Evolutionary conservation across 2,329 filamentous ascomycete genomes (phyloP).

Genomic region (Bisporella sp.): DNA sequence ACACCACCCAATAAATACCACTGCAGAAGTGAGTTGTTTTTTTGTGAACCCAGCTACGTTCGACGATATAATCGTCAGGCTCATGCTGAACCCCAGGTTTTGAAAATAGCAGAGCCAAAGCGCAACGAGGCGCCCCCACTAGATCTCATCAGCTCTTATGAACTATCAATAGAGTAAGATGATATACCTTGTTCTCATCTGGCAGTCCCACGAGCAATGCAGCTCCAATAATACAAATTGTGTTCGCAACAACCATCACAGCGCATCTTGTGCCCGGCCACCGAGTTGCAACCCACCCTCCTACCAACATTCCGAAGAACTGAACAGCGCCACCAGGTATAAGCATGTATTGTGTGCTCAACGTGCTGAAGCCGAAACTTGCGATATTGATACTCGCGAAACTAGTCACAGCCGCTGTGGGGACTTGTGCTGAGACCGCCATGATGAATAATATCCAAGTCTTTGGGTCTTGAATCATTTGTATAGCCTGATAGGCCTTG

Average conservation of each 20-base stretch:
- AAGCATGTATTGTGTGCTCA: slow-evolving; percentile 49
- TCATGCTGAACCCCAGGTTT: slow-evolving; percentile 45
- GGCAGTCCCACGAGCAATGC: slow-evolving; percentile 45
- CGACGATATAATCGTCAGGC: slow-evolving; percentile 43
- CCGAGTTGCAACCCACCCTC: slow-evolving; percentile 44
- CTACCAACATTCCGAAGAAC: slow-evolving; percentile 43
- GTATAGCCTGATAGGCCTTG: slow-evolving; percentile 37
- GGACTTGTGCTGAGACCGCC: slow-evolving; percentile 44
- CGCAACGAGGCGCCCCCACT: slow-evolving; percentile 50
- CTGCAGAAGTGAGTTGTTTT: slow-evolving; percentile 43
- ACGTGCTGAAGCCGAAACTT: slow-evolving; percentile 31
- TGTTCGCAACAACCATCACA: slow-evolving; percentile 49
- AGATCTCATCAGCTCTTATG: not conserved
- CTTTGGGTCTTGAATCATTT: slow-evolving; percentile 46
- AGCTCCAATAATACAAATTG: slow-evolving; percentile 46
- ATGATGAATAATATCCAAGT: slow-evolving; percentile 52
- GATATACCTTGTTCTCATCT: slow-evolving; percentile 33
- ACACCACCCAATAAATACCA: slow-evolving; percentile 47
- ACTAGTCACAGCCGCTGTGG: slow-evolving; percentile 49
- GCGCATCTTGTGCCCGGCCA: slow-evolving; percentile 44
- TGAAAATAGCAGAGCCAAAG: slow-evolving; percentile 52
- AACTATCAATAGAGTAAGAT: too few species aligned
- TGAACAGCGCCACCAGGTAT: slow-evolving; percentile 53
- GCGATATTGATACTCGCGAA: slow-evolving; percentile 26
- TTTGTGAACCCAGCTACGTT: slow-evolving; percentile 50